These are phyloP conservation scores for Taxillus chinensis DNA, from an alignment of 164 flowering plant genomes.

Conservation along the genomic window DNA sequence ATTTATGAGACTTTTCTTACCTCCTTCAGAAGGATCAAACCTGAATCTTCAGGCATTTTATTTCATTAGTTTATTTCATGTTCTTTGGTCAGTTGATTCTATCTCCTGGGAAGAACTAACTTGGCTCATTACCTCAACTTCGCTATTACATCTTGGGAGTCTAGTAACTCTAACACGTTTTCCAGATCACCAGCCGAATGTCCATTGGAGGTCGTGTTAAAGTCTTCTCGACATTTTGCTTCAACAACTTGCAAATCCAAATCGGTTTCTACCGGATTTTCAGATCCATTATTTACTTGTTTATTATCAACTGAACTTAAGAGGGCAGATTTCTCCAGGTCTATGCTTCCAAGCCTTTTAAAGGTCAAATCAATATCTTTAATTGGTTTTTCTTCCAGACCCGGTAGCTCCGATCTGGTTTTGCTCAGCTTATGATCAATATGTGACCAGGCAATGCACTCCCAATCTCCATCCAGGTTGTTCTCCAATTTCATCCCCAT, in stretches of 20 bases:
- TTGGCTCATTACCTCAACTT: slow-evolving; percentile 9
- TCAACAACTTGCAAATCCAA: slow-evolving; percentile 17
- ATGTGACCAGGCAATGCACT: too few species aligned
- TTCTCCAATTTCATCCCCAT: too few species aligned
- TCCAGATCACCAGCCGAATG: slow-evolving; percentile 6
- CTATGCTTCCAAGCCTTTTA: slow-evolving; percentile 22
- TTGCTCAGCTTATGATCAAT: background rate
- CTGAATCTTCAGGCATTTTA: slow-evolving; percentile 3
- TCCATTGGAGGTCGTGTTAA: slow-evolving; percentile 12
- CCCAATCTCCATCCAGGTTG: too few species aligned
- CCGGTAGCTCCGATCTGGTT: slow-evolving; percentile 17
- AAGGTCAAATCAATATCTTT: slow-evolving; percentile 22
- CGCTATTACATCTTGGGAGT: slow-evolving; percentile 10
- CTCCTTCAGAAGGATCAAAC: slow-evolving; percentile 1
- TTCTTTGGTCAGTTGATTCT: slow-evolving; percentile 11
- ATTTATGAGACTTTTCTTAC: slow-evolving; percentile 19
- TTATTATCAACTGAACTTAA: slow-evolving; percentile 12
- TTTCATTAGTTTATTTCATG: slow-evolving; percentile 6
- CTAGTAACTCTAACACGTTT: slow-evolving; percentile 7
- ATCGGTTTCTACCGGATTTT: slow-evolving; percentile 3
- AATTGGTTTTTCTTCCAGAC: slow-evolving; percentile 27
- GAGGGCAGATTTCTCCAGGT: slow-evolving; percentile 19
- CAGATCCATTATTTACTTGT: slow-evolving; percentile 7
- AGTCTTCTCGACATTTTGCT: slow-evolving; percentile 24
- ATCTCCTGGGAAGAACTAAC: slow-evolving; percentile 8